These are phyloP conservation scores for Fusarium sublunatum DNA, from an alignment of 2,329 filamentous ascomycete genomes.

Conservation along the genomic window DNA sequence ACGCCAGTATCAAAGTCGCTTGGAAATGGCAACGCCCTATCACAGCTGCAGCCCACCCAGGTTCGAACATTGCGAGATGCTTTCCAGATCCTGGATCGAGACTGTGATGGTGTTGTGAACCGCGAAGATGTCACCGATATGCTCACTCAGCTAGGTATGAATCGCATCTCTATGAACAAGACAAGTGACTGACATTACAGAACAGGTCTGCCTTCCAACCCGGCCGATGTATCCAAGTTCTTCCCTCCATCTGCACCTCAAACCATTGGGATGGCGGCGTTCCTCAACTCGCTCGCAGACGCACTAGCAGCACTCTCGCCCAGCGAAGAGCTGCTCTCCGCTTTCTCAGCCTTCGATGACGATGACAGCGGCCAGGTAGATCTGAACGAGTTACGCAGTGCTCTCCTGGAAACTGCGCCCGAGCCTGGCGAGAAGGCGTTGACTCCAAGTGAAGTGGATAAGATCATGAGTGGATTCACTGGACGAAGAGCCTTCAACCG, in stretches of 20 bases:
- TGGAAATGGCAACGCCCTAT: slow-evolving; percentile 66
- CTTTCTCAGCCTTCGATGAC: slow-evolving; percentile 94
- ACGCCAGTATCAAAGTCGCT: slow-evolving; percentile 51
- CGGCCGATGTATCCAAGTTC: slow-evolving; percentile 79
- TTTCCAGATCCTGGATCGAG: slow-evolving; percentile 91
- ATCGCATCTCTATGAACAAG: background rate
- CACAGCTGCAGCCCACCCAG: slow-evolving; percentile 82
- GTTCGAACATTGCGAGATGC: slow-evolving; percentile 89
- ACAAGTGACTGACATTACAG: slow-evolving; percentile 13
- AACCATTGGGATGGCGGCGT: slow-evolving; percentile 84
- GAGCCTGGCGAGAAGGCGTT: slow-evolving; percentile 75
- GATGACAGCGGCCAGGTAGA: slow-evolving; percentile 96
- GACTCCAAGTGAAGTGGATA: slow-evolving; percentile 81
- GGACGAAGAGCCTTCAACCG: slow-evolving; percentile 85
- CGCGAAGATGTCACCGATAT: slow-evolving; percentile 88
- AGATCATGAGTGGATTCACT: slow-evolving; percentile 87
- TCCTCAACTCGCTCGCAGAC: slow-evolving; percentile 83
- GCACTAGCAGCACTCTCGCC: slow-evolving; percentile 80
- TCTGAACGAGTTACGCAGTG: slow-evolving; percentile 81
- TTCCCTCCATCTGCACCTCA: slow-evolving; percentile 79
- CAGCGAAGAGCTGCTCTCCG: slow-evolving; percentile 82
- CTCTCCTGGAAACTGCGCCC: slow-evolving; percentile 82
- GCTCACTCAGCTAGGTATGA: slow-evolving; percentile 81
- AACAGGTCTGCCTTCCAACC: slow-evolving; percentile 77
- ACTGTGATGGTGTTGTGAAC: slow-evolving; percentile 85